These are phyloP conservation scores for Eragrostis nindensis DNA, from an alignment of 176 grass and related monocot species.

Conservation along the genomic window DNA sequence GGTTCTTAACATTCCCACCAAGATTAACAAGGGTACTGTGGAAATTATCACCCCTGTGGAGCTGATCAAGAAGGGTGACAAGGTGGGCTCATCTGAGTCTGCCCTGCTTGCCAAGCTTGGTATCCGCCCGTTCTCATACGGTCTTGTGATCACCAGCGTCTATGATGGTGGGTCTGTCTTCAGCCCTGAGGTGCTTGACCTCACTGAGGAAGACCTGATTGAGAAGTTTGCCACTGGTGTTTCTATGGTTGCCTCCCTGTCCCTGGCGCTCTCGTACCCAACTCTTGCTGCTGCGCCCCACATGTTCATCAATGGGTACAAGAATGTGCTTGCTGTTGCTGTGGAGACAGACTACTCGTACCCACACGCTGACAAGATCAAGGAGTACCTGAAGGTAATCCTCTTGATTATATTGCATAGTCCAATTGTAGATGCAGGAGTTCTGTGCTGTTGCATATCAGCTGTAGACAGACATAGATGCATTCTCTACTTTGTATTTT, in stretches of 20 bases:
- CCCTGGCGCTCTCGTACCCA: conserved; percentile 73
- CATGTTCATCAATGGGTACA: conserved; percentile 91
- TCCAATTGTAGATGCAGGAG: background rate
- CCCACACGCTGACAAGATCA: conserved; percentile 78
- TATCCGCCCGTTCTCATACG: conserved; percentile 85
- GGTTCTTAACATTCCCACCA: conserved; percentile 90
- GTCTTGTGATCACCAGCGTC: conserved; percentile 60
- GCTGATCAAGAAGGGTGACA: conserved; percentile 80
- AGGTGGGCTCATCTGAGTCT: conserved; percentile 86
- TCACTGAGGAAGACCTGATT: conserved; percentile 72
- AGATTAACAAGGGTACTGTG: conserved; percentile 95
- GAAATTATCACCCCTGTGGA: conserved; percentile 90
- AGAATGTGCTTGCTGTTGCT: conserved; percentile 85
- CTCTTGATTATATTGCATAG: conserved; percentile 5
- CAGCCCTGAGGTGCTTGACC: conserved; percentile 85
- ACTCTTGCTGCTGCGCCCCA: conserved; percentile 77
- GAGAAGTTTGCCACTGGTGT: conserved; percentile 68
- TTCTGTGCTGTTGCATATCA: too few species aligned
- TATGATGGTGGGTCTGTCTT: conserved; percentile 81
- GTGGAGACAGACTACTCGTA: conserved; percentile 80
- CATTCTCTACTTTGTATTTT: background rate
- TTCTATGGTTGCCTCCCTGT: conserved; percentile 73
- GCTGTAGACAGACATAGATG: too few species aligned
- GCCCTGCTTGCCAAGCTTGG: conserved; percentile 73
- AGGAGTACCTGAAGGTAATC: conserved; percentile 86